Percentiles rank a stretch among this genome's conserved stretches.
Conservation (phyloP, 495 filamentous ascomycete species). For the Jackrogersella minutella region DNA sequence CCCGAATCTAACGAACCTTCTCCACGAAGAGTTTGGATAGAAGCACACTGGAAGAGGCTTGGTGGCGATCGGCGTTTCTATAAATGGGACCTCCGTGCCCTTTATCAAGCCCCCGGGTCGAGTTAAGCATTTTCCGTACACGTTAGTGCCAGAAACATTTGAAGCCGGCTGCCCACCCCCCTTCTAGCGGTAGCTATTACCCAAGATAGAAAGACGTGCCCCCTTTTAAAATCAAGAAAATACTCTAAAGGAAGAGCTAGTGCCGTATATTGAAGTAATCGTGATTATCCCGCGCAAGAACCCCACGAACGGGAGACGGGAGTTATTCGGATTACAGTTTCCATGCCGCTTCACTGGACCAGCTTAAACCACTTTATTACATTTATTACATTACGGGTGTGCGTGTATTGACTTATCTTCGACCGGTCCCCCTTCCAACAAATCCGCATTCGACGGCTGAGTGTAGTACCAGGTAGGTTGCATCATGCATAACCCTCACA, state of each 20-base stretch:
- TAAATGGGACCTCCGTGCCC: neutral
- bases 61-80: conserved; percentile 9
- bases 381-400: conserved; percentile 15
- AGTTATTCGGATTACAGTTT: neutral
- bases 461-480: conserved; percentile 18
- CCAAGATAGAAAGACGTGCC: neutral
- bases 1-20: conserved; percentile 16
- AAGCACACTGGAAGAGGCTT: conserved; percentile 6
- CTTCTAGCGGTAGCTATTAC: neutral
- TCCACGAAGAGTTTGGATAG: conserved; percentile 8
- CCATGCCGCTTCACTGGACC: conserved; percentile 39
- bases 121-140: conserved; percentile 4
- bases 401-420: conserved; percentile 15
- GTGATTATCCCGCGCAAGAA: conserved; percentile 36
- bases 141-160: no score
- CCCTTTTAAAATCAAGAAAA: no score
- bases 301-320: no score
- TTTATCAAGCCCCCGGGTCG: neutral
- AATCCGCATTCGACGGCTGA: neutral
- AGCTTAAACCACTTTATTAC: no score
- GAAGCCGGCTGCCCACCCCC: no score
- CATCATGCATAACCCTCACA: conserved; percentile 40
- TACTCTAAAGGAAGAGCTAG: no score
- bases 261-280: no score
- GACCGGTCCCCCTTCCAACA: conserved; percentile 13